Conservation (phyloP, 371 early-diverging fungal species). For the Apophysomyces sp. region DNA sequence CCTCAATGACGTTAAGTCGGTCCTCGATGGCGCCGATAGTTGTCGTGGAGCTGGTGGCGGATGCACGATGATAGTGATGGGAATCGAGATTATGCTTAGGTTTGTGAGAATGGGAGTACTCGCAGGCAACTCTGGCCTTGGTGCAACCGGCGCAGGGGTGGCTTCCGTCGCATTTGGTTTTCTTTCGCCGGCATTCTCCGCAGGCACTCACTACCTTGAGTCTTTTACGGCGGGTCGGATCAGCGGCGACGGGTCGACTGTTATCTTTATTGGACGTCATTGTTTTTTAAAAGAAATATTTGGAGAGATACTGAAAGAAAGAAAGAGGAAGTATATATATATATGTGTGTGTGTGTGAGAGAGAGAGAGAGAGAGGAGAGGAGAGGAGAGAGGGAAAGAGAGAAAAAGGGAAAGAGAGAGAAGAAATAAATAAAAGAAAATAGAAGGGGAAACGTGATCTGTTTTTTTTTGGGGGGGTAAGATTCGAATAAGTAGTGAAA, state of each 20-base stretch:
- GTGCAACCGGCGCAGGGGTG: neutral
- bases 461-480: slow-evolving; percentile 12
- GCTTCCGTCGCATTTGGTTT: slow-evolving; percentile 16
- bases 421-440: slow-evolving; percentile 5
- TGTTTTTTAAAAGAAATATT: neutral
- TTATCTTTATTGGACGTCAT: neutral
- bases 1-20: slow-evolving; percentile 41
- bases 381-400: neutral
- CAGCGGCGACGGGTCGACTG: neutral
- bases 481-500: slow-evolving; percentile 1
- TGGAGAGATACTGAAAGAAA: neutral
- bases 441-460: slow-evolving; percentile 7
- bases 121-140: neutral
- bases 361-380: neutral
- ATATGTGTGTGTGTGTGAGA: neutral
- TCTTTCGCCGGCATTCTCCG: slow-evolving; percentile 11
- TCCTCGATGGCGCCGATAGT: slow-evolving; percentile 40
- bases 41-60: neutral
- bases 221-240: slow-evolving; percentile 7
- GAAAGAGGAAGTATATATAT: neutral
- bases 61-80: neutral
- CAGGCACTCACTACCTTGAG: slow-evolving; percentile 12
- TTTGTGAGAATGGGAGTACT: slow-evolving; percentile 7
- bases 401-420: slow-evolving; percentile 1
- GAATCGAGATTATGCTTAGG: neutral